Evolutionary conservation across 306 rosid species (phyloP), one percentile per base, ranked within the genome.

Genomic region (Gastrolobium villosum): DNA sequence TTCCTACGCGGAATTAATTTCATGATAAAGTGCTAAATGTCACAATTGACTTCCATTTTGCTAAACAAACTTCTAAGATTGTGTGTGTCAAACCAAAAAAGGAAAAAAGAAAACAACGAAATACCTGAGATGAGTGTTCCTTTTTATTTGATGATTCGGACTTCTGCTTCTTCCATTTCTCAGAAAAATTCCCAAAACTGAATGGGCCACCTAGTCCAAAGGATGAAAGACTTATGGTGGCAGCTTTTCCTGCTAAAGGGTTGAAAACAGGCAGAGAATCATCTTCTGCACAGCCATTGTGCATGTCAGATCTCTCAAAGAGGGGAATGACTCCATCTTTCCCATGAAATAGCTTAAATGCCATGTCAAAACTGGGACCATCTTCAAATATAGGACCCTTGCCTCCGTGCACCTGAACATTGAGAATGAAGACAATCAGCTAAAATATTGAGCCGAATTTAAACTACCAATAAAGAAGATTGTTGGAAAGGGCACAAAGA

Each of bases 371-470:
- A 87, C 81, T 74, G 9, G 92, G 90, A 72, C 90, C 94, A 81
- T 93, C 98, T 86, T 91, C 94, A 83, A 91, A 91, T 67, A 93
- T 93, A 26, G 98, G 98, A 85, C 94, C 97, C 79, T 74, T 89
- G 37, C 71, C 79, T 77, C 93, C 92, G 41, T 30, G 74, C 50
- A 60, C 83, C 91, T 85, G 75, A 55, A 59, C 32, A 60, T 39
- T 26, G 46, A 74, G 64, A 71, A 60, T 14, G 35, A 61, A 69
- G 57, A 74, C 53, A 55, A 69, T 52, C 20, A 7, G 61, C 55
- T 34, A 46, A 60, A 43, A 46, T 44, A 31, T 39, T 45, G 28
- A 62, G 6, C 40, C 30, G 60, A 53, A 72, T 28, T 14, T 5
- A 59, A 81, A 68, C 60, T 9, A 49, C 10, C 56, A 10, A 9